Evolutionary conservation across 2,329 filamentous ascomycete genomes (phyloP), one percentile per base, ranked within the genome.

Genomic region (Calonectria fujianensis): DNA sequence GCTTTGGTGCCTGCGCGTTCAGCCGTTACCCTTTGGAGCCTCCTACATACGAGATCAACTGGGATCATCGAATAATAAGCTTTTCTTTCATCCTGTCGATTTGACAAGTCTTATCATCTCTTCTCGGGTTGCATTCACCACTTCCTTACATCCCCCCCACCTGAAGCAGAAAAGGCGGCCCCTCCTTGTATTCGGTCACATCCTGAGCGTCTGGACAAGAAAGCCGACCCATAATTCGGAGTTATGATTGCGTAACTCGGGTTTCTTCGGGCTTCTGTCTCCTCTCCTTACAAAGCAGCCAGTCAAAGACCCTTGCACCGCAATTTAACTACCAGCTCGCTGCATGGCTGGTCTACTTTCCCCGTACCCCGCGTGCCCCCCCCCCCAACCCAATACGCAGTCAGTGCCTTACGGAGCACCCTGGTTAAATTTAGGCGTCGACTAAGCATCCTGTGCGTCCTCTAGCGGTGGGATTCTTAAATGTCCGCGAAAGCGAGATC

Each of bases 281-380:
- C 54, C 32, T 61, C 32, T 59, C 31, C 39, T 61, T n/a, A 24
- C n/a, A 29, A 59, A 32, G 24, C 24, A 35, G 20, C 29, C 20
- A 54, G 45, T 24, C 24, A 50, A 67, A 39, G 6, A 52, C 27
- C 64, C 41, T 69, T 35, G 48, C 29, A 69, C n/a, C 67, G 57
- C 51, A 51, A 61, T 73, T 39, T 51, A 68, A 39, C 63, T 50
- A 72, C 54, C 24, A 32, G 48, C 57, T n/a, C 37, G 31, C 57
- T 41, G n/a, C 63, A 64, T 67, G 71, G 76, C 51, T 66, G 35
- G 37, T 41, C 45, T 59, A 51, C 32, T 72, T 66, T 73, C 70
- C 70, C 75, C 73, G 65, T 69, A 79, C 78, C 76, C 78, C 76
- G 61, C 75, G 71, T 76, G 74, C 50, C 59, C 45, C 13, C 39